These are phyloP conservation scores for Scheffersomyces stambukii DNA, from an alignment of 1,139 yeast genomes.

Conservation along the genomic window DNA sequence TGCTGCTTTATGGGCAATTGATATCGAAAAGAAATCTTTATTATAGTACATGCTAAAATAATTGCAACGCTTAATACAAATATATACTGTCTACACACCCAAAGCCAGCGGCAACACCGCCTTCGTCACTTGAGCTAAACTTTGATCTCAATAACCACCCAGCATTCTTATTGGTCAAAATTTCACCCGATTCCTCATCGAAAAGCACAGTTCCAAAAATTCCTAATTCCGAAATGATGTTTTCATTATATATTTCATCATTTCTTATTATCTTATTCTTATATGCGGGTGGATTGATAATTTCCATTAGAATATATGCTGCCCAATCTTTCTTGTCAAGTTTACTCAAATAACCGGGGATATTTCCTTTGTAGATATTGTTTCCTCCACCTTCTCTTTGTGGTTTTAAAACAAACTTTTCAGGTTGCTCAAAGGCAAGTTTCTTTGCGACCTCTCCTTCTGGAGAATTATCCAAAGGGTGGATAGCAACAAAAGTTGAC, in stretches of 20 bases:
- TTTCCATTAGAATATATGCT: constrained; percentile 90
- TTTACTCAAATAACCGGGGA: constrained; percentile 63
- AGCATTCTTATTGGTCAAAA: constrained; percentile 59
- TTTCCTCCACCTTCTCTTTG: constrained; percentile 98
- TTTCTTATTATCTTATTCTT: constrained; percentile 69
- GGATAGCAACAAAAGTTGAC: constrained; percentile 76
- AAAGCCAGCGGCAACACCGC: constrained; percentile 98
- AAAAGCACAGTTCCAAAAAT: constrained; percentile 81
- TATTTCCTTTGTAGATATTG: constrained; percentile 80
- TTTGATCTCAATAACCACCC: constrained; percentile 91
- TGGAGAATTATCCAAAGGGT: constrained; percentile 73
- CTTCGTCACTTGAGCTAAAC: constrained; percentile 83
- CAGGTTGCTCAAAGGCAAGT: constrained; percentile 65
- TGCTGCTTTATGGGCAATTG: constrained; percentile 68
- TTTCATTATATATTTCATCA: constrained; percentile 57
- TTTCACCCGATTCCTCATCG: constrained; percentile 55
- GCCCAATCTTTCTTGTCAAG: constrained; percentile 77
- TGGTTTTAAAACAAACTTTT: constrained; percentile 80
- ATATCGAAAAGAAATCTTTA: constrained; percentile 17
- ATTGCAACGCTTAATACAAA: constrained; percentile 35
- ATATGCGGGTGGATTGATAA: constrained; percentile 70
- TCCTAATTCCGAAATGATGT: constrained; percentile 85
- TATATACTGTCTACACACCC: constrained; percentile 87
- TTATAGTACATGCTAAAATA: background rate
- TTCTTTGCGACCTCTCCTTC: constrained; percentile 62